A percentile compares a stretch with the other conserved stretches of the same genome.
phyloP scores from a whole-genome alignment of 1,284 basidiomycete species.

The Kalmanozyma brasiliensis region DNA sequence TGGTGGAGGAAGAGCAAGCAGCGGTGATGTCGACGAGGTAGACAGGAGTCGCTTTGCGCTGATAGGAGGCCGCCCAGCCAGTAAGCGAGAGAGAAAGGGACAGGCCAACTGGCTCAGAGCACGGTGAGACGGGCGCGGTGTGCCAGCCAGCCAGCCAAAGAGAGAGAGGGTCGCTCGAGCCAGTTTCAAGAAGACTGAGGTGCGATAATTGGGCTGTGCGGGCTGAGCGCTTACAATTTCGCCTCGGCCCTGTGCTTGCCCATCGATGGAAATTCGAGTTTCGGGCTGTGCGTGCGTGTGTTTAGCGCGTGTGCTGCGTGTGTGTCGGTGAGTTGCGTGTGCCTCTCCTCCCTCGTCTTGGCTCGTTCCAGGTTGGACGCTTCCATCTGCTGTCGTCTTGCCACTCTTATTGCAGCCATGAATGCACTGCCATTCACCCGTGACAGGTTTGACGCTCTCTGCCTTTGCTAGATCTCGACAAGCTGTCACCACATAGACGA shows the following conservation, averaged over 20 bases:
- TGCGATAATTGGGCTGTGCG: no score
- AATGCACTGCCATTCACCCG: slow-evolving; percentile 10
- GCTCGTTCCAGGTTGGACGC: background rate
- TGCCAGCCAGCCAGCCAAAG: slow-evolving; percentile 4
- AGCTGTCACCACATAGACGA: no score
- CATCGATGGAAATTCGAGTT: slow-evolving; percentile 3
- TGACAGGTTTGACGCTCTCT: no score
- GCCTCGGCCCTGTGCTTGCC: background rate
- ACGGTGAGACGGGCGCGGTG: background rate
- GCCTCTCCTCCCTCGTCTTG: background rate
- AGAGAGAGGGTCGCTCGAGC: no score
- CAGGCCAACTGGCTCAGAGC: no score
- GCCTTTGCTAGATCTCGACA: no score
- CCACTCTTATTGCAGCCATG: background rate
- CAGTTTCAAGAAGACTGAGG: background rate
- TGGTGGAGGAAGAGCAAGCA: slow-evolving; percentile 22
- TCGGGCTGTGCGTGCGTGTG: slow-evolving; percentile 26
- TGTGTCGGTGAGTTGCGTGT: background rate
- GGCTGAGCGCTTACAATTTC: no score
- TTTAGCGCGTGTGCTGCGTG: background rate
- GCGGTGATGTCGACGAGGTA: slow-evolving; percentile 2
- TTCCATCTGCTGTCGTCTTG: no score
- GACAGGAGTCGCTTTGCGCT: slow-evolving; percentile 9
- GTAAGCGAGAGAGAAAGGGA: slow-evolving; percentile 2
- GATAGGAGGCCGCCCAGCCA: slow-evolving; percentile 11